phyloP scores from a whole-genome alignment of 768 basidiomycete genomes.

The Tricholomella constricta region DNA sequence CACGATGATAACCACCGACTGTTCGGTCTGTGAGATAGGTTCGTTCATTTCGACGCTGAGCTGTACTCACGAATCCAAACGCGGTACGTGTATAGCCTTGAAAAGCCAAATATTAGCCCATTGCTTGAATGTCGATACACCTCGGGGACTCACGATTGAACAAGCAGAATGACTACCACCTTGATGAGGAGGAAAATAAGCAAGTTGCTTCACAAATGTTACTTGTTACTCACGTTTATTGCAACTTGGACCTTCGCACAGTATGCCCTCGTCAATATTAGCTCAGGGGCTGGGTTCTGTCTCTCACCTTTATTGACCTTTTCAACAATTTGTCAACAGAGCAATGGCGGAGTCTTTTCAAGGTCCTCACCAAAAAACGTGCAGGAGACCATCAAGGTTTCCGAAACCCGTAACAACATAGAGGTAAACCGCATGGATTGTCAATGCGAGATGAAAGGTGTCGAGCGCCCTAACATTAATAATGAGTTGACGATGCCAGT shows the following conservation, averaged over 20 bases:
- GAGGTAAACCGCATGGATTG: constrained; percentile 28
- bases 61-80: constrained; percentile 47
- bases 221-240: constrained; percentile 37
- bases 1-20: constrained; percentile 41
- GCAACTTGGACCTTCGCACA: constrained; percentile 39
- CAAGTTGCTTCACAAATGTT: not conserved
- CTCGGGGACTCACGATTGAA: constrained; percentile 39
- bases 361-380: constrained; percentile 10
- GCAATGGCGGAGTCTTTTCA: not conserved
- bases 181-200: constrained; percentile 11
- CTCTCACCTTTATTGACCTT: constrained; percentile 28
- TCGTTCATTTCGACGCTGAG: not conserved
- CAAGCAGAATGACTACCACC: constrained; percentile 45
- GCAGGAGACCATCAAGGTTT: constrained; percentile 14
- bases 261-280: not conserved
- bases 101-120: not conserved
- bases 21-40: not conserved
- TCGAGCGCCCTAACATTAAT: constrained; percentile 25
- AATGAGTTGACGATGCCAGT: not conserved
- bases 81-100: constrained; percentile 45
- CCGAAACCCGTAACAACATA: constrained; percentile 29
- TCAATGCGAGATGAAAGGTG: constrained; percentile 28
- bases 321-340: not conserved
- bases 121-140: not conserved
- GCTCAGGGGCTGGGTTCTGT: not conserved